Evolutionary conservation across 805 yeast species (phyloP).

Genomic region (Deakozyma indianensis): DNA sequence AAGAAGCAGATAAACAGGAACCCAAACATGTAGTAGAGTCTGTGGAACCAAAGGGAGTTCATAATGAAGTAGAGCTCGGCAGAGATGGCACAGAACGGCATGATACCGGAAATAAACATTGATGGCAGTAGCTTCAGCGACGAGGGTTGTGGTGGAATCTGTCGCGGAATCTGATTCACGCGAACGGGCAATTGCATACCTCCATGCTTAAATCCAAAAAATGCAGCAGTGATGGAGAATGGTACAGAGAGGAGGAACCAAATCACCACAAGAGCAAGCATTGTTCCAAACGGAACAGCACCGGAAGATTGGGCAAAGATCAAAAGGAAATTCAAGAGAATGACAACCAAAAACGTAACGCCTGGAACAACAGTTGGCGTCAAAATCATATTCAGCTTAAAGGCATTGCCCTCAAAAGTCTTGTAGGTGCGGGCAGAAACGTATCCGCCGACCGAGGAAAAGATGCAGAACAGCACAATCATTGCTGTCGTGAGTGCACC

Average conservation of each 20-base stretch:
- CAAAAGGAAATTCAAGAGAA: conserved; percentile 69
- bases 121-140: conserved; percentile 56
- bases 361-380: conserved; percentile 88
- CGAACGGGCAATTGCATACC: conserved; percentile 60
- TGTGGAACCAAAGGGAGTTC: conserved; percentile 85
- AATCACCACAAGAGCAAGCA: conserved; percentile 61
- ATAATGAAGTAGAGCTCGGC: conserved; percentile 90
- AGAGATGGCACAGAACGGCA: conserved; percentile 91
- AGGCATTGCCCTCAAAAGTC: conserved; percentile 79
- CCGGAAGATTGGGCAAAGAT: conserved; percentile 74
- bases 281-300: conserved; percentile 85
- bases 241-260: conserved; percentile 87
- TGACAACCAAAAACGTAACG: conserved; percentile 42
- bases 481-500: conserved; percentile 85
- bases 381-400: conserved; percentile 74
- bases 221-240: conserved; percentile 67
- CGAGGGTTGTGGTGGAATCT: conserved; percentile 84
- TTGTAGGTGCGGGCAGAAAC: conserved; percentile 78
- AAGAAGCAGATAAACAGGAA: conserved; percentile 78
- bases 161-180: conserved; percentile 92
- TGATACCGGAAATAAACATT: conserved; percentile 67
- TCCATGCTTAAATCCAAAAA: conserved; percentile 53
- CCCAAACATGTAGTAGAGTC: conserved; percentile 94
- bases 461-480: conserved; percentile 69
- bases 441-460: conserved; percentile 74